These are phyloP conservation scores for Simplicillium sp. DNA, from an alignment of 2,329 filamentous ascomycete species.

Conservation along the genomic window DNA sequence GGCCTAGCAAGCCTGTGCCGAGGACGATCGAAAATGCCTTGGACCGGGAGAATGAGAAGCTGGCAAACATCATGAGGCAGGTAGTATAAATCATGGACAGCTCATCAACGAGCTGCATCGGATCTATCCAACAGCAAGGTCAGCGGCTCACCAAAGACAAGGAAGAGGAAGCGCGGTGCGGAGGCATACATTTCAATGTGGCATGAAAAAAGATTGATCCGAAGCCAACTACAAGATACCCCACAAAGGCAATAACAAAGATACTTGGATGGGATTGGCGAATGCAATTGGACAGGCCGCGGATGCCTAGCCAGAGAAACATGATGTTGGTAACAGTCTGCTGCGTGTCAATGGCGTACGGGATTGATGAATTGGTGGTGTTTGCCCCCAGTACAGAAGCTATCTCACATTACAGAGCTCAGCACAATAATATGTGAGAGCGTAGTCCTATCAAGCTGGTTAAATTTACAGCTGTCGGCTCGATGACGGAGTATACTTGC, in stretches of 20 bases:
- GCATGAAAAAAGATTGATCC: slow-evolving; percentile 49
- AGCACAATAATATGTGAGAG: slow-evolving; percentile 64
- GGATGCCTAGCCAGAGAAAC: slow-evolving; percentile 69
- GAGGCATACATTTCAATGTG: slow-evolving; percentile 41
- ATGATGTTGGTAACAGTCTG: slow-evolving; percentile 72
- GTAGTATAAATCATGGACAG: slow-evolving; percentile 53
- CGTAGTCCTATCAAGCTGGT: slow-evolving; percentile 43
- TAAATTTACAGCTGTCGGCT: no score
- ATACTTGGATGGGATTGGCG: slow-evolving; percentile 64
- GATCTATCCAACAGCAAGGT: slow-evolving; percentile 26
- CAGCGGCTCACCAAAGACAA: neutral
- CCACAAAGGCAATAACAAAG: slow-evolving; percentile 55
- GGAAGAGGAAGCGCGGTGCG: neutral
- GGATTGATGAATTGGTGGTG: neutral
- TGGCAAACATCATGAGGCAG: slow-evolving; percentile 51
- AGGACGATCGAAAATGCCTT: slow-evolving; percentile 39
- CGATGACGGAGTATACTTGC: slow-evolving; percentile 36
- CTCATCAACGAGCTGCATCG: slow-evolving; percentile 52
- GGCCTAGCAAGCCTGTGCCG: slow-evolving; percentile 42
- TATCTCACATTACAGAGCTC: slow-evolving; percentile 57
- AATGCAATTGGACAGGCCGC: slow-evolving; percentile 65
- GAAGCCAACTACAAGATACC: slow-evolving; percentile 43
- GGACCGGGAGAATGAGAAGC: slow-evolving; percentile 61
- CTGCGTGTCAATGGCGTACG: slow-evolving; percentile 2
- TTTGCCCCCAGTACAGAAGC: neutral